Evolutionary conservation across 2,329 filamentous ascomycete species (phyloP).

Genomic region (Chrysoporthe austroafricana): DNA sequence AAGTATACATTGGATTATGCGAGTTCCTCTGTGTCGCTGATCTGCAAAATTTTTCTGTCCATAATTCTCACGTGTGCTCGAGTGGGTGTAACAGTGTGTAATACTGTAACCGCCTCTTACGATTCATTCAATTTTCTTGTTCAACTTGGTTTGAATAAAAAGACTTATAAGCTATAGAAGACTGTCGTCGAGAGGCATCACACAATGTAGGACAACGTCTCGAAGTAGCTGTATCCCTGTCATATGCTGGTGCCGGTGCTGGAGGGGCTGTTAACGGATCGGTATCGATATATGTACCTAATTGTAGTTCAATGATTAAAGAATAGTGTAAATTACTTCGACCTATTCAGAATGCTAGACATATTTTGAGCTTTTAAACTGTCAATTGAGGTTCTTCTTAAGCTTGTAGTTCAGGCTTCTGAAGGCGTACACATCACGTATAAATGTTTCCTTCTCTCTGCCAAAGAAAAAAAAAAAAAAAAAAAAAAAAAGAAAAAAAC

Average conservation of each 20-base stretch:
- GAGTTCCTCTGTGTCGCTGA: background rate
- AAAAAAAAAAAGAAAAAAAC: too few relatives aligned
- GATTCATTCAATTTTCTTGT: conserved; percentile 9
- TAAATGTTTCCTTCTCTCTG: too few relatives aligned
- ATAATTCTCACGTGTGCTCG: conserved; percentile 6
- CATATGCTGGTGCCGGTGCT: background rate
- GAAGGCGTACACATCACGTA: too few relatives aligned
- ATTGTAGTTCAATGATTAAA: too few relatives aligned
- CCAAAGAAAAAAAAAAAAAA: too few relatives aligned
- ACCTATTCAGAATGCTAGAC: too few relatives aligned
- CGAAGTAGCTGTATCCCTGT: background rate
- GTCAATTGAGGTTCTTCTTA: too few relatives aligned
- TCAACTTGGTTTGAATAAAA: background rate
- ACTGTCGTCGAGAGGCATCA: background rate
- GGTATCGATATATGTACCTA: too few relatives aligned
- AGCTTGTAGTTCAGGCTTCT: too few relatives aligned
- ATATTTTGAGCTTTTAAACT: too few relatives aligned
- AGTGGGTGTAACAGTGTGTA: background rate
- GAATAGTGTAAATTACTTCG: too few relatives aligned
- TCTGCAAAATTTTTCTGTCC: background rate
- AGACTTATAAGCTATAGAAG: background rate
- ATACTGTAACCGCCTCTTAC: background rate
- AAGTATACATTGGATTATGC: background rate
- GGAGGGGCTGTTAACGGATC: too few relatives aligned
- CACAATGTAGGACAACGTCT: background rate